Evolutionary conservation across 768 basidiomycete species (phyloP), one percentile per base, ranked within the genome.

Genomic region (Fomitopsis serialis): DNA sequence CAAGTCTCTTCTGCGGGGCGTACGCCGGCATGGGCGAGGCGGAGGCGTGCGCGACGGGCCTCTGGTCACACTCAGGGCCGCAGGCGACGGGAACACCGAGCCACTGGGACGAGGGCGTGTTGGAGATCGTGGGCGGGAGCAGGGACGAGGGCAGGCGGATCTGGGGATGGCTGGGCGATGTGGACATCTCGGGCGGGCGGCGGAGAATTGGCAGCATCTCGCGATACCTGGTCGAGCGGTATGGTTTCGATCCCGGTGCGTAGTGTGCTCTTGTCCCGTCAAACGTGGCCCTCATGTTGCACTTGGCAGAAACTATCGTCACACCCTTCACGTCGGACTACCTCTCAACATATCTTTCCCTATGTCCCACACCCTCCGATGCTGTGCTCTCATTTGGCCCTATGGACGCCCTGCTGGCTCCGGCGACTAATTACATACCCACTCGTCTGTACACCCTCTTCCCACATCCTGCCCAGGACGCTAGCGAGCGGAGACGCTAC

Each of bases 381-480:
- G 84, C 85, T 7, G 84, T 92, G 44, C 72, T 94, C 44, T 81
- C 84, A 24, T 87, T 92, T 65, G 89, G 89, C 48, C 84, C 88
- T 7, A 88, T 89, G 79, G 91, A 93, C 68, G 74, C 77, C 48
- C 71, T 93, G 59, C 76, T 92, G 61, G 79, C 87, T 15, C 84
- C 89, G 2, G 87, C 89, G 35, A 80, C 81, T 60, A 82, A 86
- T 62, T 89, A 84, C 67, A 71, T 83, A 58, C 85, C 89, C 51
- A 86, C 85, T 45, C 81, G 87, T 17, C 73, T 89, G 48, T 91
- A 88, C 72, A 82, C 72, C 61, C 68, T 92, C 61, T 81, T 77
- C 63, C 90, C 89, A 9, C 91, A 93, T 63, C 91, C 91, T 34
- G 89, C 86, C 2, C 89, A 92, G 66, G 87, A 88, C 54, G 60